Percentiles rank a stretch among this genome's conserved stretches.
Conservation (phyloP, 2,329 filamentous ascomycete genomes). For the Amphichorda felina region DNA sequence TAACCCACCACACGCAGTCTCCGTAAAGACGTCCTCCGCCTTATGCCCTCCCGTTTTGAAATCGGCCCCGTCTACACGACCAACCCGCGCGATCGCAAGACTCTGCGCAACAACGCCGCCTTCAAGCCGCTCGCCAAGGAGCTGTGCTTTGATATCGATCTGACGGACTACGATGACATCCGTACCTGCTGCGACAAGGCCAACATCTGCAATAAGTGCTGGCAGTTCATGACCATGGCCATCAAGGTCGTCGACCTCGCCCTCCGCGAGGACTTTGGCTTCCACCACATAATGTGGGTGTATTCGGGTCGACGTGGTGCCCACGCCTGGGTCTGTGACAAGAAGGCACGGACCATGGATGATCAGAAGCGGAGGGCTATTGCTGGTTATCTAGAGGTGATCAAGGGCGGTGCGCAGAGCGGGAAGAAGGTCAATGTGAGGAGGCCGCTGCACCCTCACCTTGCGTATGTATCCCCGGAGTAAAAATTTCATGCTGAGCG, state of each 20-base stretch:
- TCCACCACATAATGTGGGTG: constrained; percentile 95
- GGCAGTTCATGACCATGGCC: constrained; percentile 96
- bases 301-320: constrained; percentile 94
- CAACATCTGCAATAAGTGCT: constrained; percentile 89
- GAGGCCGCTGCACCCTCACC: constrained; percentile 80
- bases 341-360: constrained; percentile 70
- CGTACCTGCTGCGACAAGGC: constrained; percentile 90
- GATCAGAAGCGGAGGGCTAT: constrained; percentile 78
- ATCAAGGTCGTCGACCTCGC: constrained; percentile 87
- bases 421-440: constrained; percentile 79
- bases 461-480: constrained; percentile 41
- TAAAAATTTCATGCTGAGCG: no score
- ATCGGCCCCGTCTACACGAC: constrained; percentile 95
- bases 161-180: constrained; percentile 97
- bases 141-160: constrained; percentile 96
- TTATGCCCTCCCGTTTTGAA: constrained; percentile 90
- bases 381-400: constrained; percentile 78
- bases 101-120: constrained; percentile 63
- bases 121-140: constrained; percentile 89
- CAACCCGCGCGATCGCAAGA: constrained; percentile 89
- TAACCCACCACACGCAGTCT: constrained; percentile 35
- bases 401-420: constrained; percentile 76
- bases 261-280: constrained; percentile 88
- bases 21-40: constrained; percentile 78
- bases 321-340: constrained; percentile 97